Evolutionary conservation across 345 rosid genomes (phyloP).

Genomic region (Linum lewisii): DNA sequence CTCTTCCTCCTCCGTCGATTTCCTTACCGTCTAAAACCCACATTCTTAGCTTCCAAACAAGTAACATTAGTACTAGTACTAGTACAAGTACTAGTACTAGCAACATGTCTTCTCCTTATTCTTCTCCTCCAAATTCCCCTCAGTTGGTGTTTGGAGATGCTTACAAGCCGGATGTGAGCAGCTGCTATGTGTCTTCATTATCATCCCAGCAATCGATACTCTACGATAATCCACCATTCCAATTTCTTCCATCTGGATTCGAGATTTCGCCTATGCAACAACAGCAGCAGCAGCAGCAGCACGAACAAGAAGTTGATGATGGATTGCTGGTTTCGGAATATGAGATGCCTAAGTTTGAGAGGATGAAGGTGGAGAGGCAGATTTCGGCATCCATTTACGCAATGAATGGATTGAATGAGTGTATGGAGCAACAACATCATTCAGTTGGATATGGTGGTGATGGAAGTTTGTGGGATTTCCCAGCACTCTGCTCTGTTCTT

Average conservation of each 20-base stretch:
- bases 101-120: too few species aligned
- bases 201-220: conserved; percentile 7
- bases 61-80: conserved; percentile 10
- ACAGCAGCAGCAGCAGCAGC: too few species aligned
- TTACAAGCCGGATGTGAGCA: conserved; percentile 48
- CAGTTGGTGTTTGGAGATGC: conserved; percentile 24
- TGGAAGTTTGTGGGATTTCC: conserved; percentile 60
- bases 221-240: conserved; percentile 39
- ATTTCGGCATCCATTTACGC: conserved; percentile 57
- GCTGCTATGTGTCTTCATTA: conserved; percentile 19
- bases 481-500: conserved; percentile 29
- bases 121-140: background rate
- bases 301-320: background rate
- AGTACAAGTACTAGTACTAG: conserved; percentile 1
- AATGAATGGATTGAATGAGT: conserved; percentile 45
- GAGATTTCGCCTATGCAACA: conserved; percentile 30
- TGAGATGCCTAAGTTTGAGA: conserved; percentile 28
- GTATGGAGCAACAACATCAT: conserved; percentile 18
- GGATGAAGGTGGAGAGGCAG: conserved; percentile 54
- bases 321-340: conserved; percentile 10
- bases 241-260: conserved; percentile 22
- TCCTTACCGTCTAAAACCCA: conserved; percentile 1
- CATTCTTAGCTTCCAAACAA: conserved; percentile 19
- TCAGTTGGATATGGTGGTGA: conserved; percentile 22
- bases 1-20: conserved; percentile 3